phyloP scores from a whole-genome alignment of 371 early-diverging fungal species.

The Funneliformis caledonium region DNA sequence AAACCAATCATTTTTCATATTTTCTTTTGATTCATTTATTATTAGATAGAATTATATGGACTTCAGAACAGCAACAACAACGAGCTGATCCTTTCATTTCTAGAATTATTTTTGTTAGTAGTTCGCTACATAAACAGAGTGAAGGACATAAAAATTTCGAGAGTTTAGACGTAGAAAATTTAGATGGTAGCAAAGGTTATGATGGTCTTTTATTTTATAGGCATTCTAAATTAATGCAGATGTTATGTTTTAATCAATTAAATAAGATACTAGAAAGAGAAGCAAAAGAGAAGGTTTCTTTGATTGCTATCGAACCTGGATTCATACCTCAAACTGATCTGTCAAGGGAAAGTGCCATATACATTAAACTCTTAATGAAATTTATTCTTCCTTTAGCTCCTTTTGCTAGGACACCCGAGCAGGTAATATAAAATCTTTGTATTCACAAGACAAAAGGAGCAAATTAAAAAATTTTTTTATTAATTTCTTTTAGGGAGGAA shows the following conservation, averaged over 20 bases:
- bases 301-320: slow-evolving; percentile 15
- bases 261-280: slow-evolving; percentile 24
- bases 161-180: slow-evolving; percentile 46
- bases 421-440: slow-evolving; percentile 17
- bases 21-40: slow-evolving; percentile 46
- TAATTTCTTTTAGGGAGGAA: slow-evolving; percentile 13
- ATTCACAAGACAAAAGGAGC: not conserved
- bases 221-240: slow-evolving; percentile 25
- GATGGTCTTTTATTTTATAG: slow-evolving; percentile 39
- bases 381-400: slow-evolving; percentile 2
- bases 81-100: slow-evolving; percentile 35
- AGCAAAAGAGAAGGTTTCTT: slow-evolving; percentile 7
- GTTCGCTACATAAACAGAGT: slow-evolving; percentile 45
- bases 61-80: not conserved
- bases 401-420: slow-evolving; percentile 22
- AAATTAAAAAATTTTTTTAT: not conserved
- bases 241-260: slow-evolving; percentile 30
- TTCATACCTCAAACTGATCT: slow-evolving; percentile 21
- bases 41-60: slow-evolving; percentile 37
- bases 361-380: not conserved
- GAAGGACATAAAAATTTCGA: slow-evolving; percentile 45
- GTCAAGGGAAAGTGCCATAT: not conserved
- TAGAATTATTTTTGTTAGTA: slow-evolving; percentile 46
- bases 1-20: slow-evolving; percentile 51
- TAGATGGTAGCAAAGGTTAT: slow-evolving; percentile 46